Conservation (phyloP, 257 asterid genomes). For the Lithospermum erythrorhizon region DNA sequence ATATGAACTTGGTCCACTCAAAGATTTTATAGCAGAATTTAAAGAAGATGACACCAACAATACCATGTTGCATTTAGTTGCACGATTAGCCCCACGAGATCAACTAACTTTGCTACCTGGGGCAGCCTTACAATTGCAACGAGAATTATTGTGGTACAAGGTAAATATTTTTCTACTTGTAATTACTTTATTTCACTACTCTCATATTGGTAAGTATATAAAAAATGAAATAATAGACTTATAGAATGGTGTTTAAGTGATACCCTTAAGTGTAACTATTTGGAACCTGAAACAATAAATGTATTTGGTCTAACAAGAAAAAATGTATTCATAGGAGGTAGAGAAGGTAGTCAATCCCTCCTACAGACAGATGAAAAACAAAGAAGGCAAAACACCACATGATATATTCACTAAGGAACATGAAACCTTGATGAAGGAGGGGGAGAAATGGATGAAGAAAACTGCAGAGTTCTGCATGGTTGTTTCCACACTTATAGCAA, state of each 20-base stretch:
- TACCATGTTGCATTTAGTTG: constrained; percentile 31
- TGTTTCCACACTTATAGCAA: constrained; percentile 23
- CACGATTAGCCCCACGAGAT: constrained; percentile 14
- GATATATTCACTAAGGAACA: constrained; percentile 16
- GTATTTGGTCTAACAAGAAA: no score
- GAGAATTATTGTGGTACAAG: constrained; percentile 30
- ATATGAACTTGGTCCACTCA: constrained; percentile 15
- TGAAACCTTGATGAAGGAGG: constrained; percentile 16
- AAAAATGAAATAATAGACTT: no score
- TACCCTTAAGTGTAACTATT: no score
- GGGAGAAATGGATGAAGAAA: constrained; percentile 29
- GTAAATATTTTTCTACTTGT: constrained; percentile 9
- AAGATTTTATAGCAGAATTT: constrained; percentile 14
- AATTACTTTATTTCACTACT: not conserved
- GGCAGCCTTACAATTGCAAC: constrained; percentile 31
- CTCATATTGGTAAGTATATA: not conserved
- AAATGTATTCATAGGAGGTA: constrained; percentile 14
- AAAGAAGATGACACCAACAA: constrained; percentile 11
- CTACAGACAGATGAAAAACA: constrained; percentile 6
- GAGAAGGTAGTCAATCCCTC: constrained; percentile 20
- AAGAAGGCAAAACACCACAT: constrained; percentile 13
- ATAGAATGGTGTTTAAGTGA: no score
- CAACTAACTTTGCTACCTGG: constrained; percentile 23
- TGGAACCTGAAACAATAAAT: no score
- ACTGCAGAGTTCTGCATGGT: constrained; percentile 27